A percentile compares a stretch with the other conserved stretches of the same genome.
Evolutionary conservation across 1,139 yeast species (phyloP).

Genomic region (Blastobotrys ciferrii): DNA sequence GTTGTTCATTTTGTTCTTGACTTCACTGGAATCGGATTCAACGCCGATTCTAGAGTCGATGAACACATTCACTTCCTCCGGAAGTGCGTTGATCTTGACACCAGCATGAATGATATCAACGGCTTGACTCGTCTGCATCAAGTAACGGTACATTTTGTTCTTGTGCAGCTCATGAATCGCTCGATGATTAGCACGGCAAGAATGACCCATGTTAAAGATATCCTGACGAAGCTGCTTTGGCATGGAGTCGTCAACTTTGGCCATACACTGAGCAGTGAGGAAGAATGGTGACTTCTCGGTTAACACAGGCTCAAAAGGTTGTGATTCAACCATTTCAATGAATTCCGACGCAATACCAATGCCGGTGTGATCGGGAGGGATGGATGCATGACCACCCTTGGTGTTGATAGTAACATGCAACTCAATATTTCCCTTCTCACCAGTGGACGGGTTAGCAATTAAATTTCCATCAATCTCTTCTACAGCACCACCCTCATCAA

Average conservation of each 20-base stretch:
- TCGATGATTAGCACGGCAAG: slow-evolving; percentile 14
- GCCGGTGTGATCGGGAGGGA: slow-evolving; percentile 69
- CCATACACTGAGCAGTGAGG: slow-evolving; percentile 42
- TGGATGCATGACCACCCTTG: slow-evolving; percentile 73
- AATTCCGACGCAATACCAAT: slow-evolving; percentile 67
- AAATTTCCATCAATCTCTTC: slow-evolving; percentile 39
- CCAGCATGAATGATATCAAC: slow-evolving; percentile 71
- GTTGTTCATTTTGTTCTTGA: slow-evolving; percentile 41
- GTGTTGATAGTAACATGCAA: slow-evolving; percentile 50
- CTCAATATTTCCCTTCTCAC: slow-evolving; percentile 68
- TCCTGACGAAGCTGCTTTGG: background rate
- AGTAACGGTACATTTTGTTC: slow-evolving; percentile 31
- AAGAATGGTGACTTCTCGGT: slow-evolving; percentile 53
- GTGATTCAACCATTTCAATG: slow-evolving; percentile 49
- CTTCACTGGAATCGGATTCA: slow-evolving; percentile 46
- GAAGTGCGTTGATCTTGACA: slow-evolving; percentile 68
- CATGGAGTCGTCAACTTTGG: slow-evolving; percentile 15
- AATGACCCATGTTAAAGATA: background rate
- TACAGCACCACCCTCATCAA: slow-evolving; percentile 59
- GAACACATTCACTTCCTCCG: slow-evolving; percentile 57
- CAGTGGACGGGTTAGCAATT: slow-evolving; percentile 59
- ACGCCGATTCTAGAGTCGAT: slow-evolving; percentile 61
- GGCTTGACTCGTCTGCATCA: slow-evolving; percentile 64
- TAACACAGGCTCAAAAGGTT: slow-evolving; percentile 47
- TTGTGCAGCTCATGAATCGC: slow-evolving; percentile 20